Evolutionary conservation across 2,329 filamentous ascomycete species (phyloP).

Genomic region (Phaeomoniella chlamydospora): DNA sequence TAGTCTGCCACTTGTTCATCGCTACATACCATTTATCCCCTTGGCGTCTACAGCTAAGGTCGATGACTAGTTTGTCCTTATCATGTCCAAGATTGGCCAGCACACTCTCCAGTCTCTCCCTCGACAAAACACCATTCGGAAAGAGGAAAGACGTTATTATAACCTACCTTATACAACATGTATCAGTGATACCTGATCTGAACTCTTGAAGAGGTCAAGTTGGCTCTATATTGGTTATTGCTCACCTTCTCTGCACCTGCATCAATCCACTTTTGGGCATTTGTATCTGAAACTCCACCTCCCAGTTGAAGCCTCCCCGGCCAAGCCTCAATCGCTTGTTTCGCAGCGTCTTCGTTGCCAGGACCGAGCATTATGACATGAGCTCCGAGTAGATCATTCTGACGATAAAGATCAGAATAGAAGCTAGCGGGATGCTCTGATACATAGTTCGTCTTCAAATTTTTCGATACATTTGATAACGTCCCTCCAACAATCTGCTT

Average conservation of each 20-base stretch:
- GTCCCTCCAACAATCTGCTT: constrained; percentile 98
- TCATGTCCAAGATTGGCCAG: constrained; percentile 59
- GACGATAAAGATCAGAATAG: constrained; percentile 69
- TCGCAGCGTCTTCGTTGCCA: constrained; percentile 68
- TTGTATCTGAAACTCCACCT: constrained; percentile 78
- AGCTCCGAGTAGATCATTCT: constrained; percentile 58
- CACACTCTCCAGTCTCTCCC: constrained; percentile 59
- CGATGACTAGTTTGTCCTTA: constrained; percentile 74
- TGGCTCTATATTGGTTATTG: neutral
- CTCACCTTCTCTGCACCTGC: constrained; percentile 77
- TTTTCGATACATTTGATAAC: constrained; percentile 44
- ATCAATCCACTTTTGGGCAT: constrained; percentile 76
- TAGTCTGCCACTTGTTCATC: constrained; percentile 98
- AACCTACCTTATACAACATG: constrained; percentile 47
- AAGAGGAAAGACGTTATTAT: constrained; percentile 96
- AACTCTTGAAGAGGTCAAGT: too few species aligned
- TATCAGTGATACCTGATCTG: too few species aligned
- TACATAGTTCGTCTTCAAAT: constrained; percentile 82
- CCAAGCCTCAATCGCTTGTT: constrained; percentile 66
- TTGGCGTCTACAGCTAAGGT: constrained; percentile 75
- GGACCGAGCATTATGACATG: constrained; percentile 96
- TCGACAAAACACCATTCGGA: constrained; percentile 67
- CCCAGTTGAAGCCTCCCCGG: constrained; percentile 71
- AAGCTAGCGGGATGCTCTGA: constrained; percentile 68
- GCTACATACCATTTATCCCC: constrained; percentile 78